Conservation (phyloP, 768 basidiomycete species). For the Phaffia australis region DNA sequence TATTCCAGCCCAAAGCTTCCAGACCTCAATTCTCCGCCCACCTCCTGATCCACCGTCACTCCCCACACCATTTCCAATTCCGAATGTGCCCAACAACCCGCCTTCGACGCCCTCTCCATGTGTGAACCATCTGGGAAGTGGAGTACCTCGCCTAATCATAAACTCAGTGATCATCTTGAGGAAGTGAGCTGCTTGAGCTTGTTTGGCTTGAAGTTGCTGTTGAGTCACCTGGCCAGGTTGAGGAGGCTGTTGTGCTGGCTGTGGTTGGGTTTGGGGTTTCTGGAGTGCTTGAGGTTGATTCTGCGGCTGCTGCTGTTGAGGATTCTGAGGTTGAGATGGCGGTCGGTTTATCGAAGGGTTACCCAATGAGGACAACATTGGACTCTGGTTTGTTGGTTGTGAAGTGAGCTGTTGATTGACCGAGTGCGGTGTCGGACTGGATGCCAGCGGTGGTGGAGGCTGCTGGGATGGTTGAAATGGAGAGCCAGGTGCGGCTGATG, state of each 20-base stretch:
- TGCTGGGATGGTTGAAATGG: not conserved
- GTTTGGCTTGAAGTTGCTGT: not conserved
- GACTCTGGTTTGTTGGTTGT: not conserved
- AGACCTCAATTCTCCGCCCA: conserved; percentile 4
- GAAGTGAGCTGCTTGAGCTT: conserved; percentile 6
- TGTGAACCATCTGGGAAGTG: conserved; percentile 6
- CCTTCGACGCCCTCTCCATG: conserved; percentile 13
- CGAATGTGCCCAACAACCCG: conserved; percentile 5
- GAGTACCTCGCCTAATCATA: not conserved
- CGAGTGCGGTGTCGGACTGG: not conserved
- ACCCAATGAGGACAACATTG: not conserved
- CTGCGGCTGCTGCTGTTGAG: not conserved
- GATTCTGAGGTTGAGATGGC: too few relatives aligned
- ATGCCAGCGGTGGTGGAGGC: not conserved
- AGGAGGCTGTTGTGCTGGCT: not conserved
- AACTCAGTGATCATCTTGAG: not conserved
- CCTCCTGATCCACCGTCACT: conserved; percentile 14
- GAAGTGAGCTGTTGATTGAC: too few relatives aligned
- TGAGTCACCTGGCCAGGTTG: not conserved
- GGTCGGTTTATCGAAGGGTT: too few relatives aligned
- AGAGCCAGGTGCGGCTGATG: conserved; percentile 1
- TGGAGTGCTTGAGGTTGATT: not conserved
- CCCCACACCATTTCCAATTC: conserved; percentile 8
- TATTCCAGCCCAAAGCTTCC: not conserved
- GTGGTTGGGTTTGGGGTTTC: not conserved